These are phyloP conservation scores for Astrothelium subdiscretum DNA, from an alignment of 495 filamentous ascomycete genomes.

Conservation along the genomic window DNA sequence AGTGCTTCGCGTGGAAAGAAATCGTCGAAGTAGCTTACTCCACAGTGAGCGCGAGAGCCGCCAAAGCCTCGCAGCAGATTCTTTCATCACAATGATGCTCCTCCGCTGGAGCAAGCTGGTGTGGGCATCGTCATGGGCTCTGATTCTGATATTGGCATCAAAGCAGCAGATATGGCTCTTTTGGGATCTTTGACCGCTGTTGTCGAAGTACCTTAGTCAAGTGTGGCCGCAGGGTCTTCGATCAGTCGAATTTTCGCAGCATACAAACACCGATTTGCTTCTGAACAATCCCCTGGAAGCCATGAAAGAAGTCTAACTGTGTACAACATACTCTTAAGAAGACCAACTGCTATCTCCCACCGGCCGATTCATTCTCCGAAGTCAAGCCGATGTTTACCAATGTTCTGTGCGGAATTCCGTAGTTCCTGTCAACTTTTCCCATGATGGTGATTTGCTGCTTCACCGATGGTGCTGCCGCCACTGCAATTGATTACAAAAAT, in stretches of 20 bases:
- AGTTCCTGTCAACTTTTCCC: slow-evolving; percentile 53
- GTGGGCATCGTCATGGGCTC: slow-evolving; percentile 42
- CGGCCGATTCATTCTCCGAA: slow-evolving; percentile 56
- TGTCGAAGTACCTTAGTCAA: slow-evolving; percentile 55
- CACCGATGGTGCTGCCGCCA: slow-evolving; percentile 54
- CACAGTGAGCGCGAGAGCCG: background rate
- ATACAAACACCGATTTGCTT: background rate
- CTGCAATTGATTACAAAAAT: slow-evolving; percentile 58
- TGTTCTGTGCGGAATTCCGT: slow-evolving; percentile 56
- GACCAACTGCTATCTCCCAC: slow-evolving; percentile 43
- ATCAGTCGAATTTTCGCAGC: background rate
- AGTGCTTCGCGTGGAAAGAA: no score
- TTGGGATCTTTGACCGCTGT: slow-evolving; percentile 55
- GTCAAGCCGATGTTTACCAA: slow-evolving; percentile 63
- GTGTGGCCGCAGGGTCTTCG: slow-evolving; percentile 45
- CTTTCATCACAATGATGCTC: slow-evolving; percentile 48
- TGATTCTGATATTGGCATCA: slow-evolving; percentile 52
- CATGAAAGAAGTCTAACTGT: slow-evolving; percentile 7
- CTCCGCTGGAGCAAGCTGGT: slow-evolving; percentile 42
- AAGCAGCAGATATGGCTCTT: slow-evolving; percentile 60
- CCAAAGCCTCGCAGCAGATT: slow-evolving; percentile 23
- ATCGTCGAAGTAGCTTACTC: background rate
- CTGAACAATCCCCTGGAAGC: background rate
- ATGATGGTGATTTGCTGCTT: slow-evolving; percentile 53
- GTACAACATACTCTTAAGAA: slow-evolving; percentile 44